Evolutionary conservation across 169 alveolate species (phyloP), one percentile per base, ranked within the genome.

Genomic region (Cryptosporidium tyzzeri): DNA sequence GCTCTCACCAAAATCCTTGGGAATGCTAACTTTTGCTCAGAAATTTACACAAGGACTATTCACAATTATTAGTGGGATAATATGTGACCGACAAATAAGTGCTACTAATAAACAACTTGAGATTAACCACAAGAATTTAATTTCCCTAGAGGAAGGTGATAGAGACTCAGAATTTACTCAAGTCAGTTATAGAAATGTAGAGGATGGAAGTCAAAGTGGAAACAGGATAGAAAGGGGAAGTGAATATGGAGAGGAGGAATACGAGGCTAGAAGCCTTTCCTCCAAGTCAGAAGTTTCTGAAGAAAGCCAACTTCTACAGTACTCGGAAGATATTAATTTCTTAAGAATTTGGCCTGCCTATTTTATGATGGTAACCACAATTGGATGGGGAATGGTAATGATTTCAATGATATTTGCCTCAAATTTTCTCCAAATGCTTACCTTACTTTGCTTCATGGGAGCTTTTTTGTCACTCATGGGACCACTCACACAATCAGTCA

Each of bases 361-460:
- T n/a, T 62, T 80, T 31, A 80, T 80, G 89, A 80, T 80, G 73
- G 70, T 80, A 39, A 80, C 89, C 3, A 62, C 80, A 26, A 80
- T 62, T 21, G 89, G 89, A 23, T 80, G 89, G 89, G 89, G 89
- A 5, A 29, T 65, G 59, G 68, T 80, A n/a, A 31, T 80, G 89
- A 21, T 62, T 12, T 59, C 62, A 21, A 80, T 80, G 89, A 41
- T 80, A 37, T 80, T 80, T 26, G 89, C 80, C 7, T 48, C 74
- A 21, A 80, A 31, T 39, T 31, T 80, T 26, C 16, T 65, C 16
- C 80, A 80, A 50, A 80, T 80, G 89, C 59, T 59, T 7, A 65
- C 29, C 16, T 26, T 80, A 26, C 70, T 62, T n/a, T 80, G 73
- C 51, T 61, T 59, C 2, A 48, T 80, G 39, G 89, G 89, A 41